Evolutionary conservation across 1,139 yeast species (phyloP).

Genomic region (Blastobotrys aristatus): DNA sequence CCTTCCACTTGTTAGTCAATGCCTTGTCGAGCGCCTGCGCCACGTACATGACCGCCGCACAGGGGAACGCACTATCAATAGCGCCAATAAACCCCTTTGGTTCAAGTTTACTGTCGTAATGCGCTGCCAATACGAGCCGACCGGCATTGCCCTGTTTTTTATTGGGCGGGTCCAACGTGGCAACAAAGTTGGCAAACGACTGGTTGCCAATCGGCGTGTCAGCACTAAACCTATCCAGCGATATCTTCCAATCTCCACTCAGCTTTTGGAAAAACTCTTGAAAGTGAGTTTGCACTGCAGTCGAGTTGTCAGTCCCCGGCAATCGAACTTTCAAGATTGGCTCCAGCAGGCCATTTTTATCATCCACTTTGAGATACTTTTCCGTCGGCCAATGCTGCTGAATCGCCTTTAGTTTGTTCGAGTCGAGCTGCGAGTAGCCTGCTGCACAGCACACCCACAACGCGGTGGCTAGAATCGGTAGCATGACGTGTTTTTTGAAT

Average conservation of each 20-base stretch:
- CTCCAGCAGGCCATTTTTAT: slow-evolving; percentile 26
- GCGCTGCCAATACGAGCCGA: slow-evolving; percentile 47
- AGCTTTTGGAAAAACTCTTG: slow-evolving; percentile 24
- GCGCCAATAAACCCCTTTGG: slow-evolving; percentile 58
- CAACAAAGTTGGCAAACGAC: slow-evolving; percentile 45
- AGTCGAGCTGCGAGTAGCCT: background rate
- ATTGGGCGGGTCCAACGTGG: slow-evolving; percentile 30
- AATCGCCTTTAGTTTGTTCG: background rate
- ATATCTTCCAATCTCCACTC: slow-evolving; percentile 37
- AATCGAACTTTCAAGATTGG: slow-evolving; percentile 37
- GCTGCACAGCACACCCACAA: background rate
- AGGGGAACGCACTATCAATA: slow-evolving; percentile 53
- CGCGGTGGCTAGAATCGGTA: background rate
- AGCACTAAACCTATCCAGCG: slow-evolving; percentile 40
- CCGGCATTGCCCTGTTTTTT: slow-evolving; percentile 24
- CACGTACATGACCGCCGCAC: slow-evolving; percentile 46
- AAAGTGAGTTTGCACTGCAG: slow-evolving; percentile 39
- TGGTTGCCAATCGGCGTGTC: slow-evolving; percentile 34
- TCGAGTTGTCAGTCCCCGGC: slow-evolving; percentile 45
- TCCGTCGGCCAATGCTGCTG: slow-evolving; percentile 9
- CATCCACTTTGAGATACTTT: slow-evolving; percentile 21
- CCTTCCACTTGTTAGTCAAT: slow-evolving; percentile 28
- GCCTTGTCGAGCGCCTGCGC: slow-evolving; percentile 36
- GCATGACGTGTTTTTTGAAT: no score
- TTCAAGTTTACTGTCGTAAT: slow-evolving; percentile 46